These are phyloP conservation scores for Botrytis fragariae DNA, from an alignment of 2,329 filamentous ascomycete species.

Conservation along the genomic window DNA sequence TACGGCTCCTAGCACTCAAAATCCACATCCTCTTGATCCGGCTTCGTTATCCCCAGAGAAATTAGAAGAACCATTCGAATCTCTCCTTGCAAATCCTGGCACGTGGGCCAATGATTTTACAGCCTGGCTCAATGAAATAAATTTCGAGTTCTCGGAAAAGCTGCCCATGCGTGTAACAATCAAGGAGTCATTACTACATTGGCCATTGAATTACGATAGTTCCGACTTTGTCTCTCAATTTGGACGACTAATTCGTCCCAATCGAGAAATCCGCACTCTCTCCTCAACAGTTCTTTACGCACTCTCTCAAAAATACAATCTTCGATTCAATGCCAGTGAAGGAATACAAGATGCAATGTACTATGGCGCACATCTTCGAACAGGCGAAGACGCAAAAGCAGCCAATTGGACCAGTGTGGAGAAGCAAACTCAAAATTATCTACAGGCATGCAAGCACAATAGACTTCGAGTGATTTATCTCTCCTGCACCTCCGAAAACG, in stretches of 20 bases:
- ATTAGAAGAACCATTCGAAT: conserved; percentile 8
- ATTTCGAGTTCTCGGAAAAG: conserved; percentile 22
- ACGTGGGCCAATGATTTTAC: conserved; percentile 31
- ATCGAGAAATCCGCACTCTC: conserved; percentile 26
- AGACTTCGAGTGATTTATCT: conserved; percentile 9
- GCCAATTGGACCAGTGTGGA: conserved; percentile 5
- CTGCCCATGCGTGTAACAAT: conserved; percentile 31
- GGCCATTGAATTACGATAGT: conserved; percentile 29
- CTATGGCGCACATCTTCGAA: conserved; percentile 43
- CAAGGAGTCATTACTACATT: conserved; percentile 27
- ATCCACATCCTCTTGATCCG: conserved; percentile 8
- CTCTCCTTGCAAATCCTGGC: conserved; percentile 23
- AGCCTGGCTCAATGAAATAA: conserved; percentile 30
- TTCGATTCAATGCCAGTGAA: conserved; percentile 32
- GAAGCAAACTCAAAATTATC: conserved; percentile 12
- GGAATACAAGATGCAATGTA: conserved; percentile 36
- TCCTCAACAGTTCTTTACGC: conserved; percentile 33
- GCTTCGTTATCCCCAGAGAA: conserved; percentile 6
- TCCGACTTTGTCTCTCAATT: conserved; percentile 28
- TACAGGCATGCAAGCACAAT: conserved; percentile 18
- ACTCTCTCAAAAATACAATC: conserved; percentile 33
- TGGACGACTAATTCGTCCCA: conserved; percentile 31
- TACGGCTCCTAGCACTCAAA: conserved; percentile 23
- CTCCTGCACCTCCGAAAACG: neutral
- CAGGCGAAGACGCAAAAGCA: conserved; percentile 38